Base-by-base conservation (phyloP, 1,284 basidiomycete species). In the Ustilago xerochloae region DNA sequence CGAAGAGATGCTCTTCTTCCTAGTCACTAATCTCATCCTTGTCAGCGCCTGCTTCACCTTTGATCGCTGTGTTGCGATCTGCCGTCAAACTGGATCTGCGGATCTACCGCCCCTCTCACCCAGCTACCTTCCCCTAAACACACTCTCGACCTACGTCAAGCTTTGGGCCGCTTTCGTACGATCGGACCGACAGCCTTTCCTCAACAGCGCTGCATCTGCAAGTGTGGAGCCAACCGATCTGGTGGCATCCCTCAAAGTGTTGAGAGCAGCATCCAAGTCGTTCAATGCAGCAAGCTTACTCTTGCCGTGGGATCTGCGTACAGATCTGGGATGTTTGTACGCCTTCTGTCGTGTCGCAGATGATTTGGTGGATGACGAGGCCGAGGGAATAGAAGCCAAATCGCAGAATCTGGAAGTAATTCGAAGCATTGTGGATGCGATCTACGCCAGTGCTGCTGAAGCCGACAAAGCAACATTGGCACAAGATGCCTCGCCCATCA, bases 1-100 rank as follows among this genome's bases (percentile, higher is more conserved):
- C n/a, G 81, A 83, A 51, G 81, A 83, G 55, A 72, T 74, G 54
- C 46, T 75, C 39, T 83, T 83, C 68, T 83, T 83, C 68, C 39
- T 78, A n/a, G 75, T 80, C 43, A 83, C 80, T 48, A 83, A 83
- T 56, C 35, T 75, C 35, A 69, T 83, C 38, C 73, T 83, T 9
- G 65, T 82, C 32, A 70, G 67, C 48, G 81, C 80, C 10, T 79
- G 73, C 54, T 79, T 78, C 57, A 71, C 80, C 4, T 81, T 83
- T 50, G 80, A 83, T 57, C 75, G 79, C 29, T 75, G 73, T 48
- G 69, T 77, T 13, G 78, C 77, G 48, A 75, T 81, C 49, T 67
- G 66, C 54, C 49, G 76, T 24, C 54, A 53, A 12, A 50, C 43
- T 2, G 50, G 38, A 12, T 18, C 46, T 4, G 39, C 46, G 7